Base-by-base conservation (phyloP, 225 moss, liverwort and hornwort genomes). In the Sphagnum tenellum region DNA sequence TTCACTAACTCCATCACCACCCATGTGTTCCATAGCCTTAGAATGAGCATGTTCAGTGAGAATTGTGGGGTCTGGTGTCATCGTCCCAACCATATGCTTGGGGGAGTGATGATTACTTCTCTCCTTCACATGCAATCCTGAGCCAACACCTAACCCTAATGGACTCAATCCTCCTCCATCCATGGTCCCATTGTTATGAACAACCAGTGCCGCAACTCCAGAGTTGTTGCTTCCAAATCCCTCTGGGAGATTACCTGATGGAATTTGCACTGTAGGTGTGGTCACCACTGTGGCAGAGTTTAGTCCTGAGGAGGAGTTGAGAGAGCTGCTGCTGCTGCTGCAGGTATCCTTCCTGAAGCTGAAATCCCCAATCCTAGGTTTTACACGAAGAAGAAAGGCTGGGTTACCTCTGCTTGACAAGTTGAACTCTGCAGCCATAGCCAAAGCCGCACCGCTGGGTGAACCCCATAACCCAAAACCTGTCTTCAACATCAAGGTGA, bases 401-500 rank as follows among this genome's bases (percentile, higher is more conserved):
- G 85, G 83, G 72, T 82, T 88, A 66, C 88, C 89, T 8, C 69
- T 75, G 49, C 86, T 82, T 12, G 83, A 74, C 46, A 96, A 55
- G 66, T 85, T 90, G 67, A 96, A 76, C 69, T 90, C 90, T 5
- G 96, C 90, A 9, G 88, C 81, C 64, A 96, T 69, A 3, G 90
- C 92, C 66, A 96, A 69, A 7, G 87, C 88, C 46, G 95, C 88
- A 12, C 84, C 82, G 48, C 73, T 78, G 8, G 96, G 96, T 29
- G 96, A 96, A 3, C 92, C 96, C 92, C 96, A 92, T 2, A 89
- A 65, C 6, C 96, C 96, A 4, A 92, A 85, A 13, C 96, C 96
- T 3, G 90, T 78, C 78, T 92, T 96, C 14, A 89, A 45, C 47
- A 92, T 64, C 46, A 96, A 66, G 48, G 96, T 77, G 6, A 89